These are phyloP conservation scores for Phytophthora ramorum DNA, from an alignment of 352 stramenopile species.

Conservation along the genomic window DNA sequence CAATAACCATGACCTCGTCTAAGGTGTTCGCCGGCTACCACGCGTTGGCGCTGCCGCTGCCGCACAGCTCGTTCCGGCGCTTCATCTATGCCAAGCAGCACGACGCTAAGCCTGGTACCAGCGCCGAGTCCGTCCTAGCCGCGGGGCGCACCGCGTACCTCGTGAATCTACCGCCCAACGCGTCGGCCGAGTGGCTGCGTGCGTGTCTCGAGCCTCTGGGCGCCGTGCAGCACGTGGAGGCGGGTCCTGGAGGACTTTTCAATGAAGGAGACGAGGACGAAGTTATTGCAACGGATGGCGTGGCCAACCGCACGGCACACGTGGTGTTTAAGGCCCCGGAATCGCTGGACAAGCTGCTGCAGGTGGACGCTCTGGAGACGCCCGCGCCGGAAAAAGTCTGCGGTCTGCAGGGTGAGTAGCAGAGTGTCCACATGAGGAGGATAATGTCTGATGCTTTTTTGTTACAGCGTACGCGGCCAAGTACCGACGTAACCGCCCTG, in stretches of 20 bases:
- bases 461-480: slow-evolving; percentile 54
- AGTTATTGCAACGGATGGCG: slow-evolving; percentile 18
- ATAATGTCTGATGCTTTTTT: slow-evolving; percentile 4
- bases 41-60: slow-evolving; percentile 71
- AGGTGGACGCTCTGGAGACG: slow-evolving; percentile 48
- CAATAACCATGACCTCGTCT: background rate
- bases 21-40: slow-evolving; percentile 69
- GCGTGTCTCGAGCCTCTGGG: slow-evolving; percentile 56
- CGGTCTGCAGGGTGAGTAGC: slow-evolving; percentile 43
- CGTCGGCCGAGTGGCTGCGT: slow-evolving; percentile 66
- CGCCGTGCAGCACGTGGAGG: slow-evolving; percentile 68
- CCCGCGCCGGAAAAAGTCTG: slow-evolving; percentile 22
- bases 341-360: slow-evolving; percentile 63
- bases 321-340: slow-evolving; percentile 81
- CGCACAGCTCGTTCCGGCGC: slow-evolving; percentile 62
- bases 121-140: slow-evolving; percentile 55
- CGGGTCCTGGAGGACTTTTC: slow-evolving; percentile 16
- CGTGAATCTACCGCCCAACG: slow-evolving; percentile 64
- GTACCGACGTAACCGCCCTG: slow-evolving; percentile 76
- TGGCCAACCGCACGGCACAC: slow-evolving; percentile 53
- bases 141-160: slow-evolving; percentile 77
- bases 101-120: slow-evolving; percentile 40
- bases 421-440: slow-evolving; percentile 1
- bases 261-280: slow-evolving; percentile 20
- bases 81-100: slow-evolving; percentile 87